Evolutionary conservation across 2,329 filamentous ascomycete species (phyloP).

Genomic region (Cladophialophora chaetospira): DNA sequence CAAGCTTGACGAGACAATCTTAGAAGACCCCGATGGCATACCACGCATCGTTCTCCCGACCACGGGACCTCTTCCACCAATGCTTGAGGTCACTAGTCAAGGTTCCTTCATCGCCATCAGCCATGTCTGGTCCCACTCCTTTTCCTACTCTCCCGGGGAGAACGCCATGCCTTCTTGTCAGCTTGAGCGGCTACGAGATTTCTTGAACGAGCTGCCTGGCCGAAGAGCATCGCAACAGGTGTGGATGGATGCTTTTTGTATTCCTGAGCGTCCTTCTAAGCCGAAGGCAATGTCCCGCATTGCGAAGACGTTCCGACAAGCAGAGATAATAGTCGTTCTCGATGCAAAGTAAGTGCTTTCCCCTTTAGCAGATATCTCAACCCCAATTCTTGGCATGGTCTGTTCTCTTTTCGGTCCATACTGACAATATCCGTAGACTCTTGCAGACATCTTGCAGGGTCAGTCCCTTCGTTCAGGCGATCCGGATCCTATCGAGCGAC

Average conservation of each 20-base stretch:
- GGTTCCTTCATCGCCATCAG: background rate
- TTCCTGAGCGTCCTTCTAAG: background rate
- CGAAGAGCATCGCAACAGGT: background rate
- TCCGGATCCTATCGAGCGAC: constrained; percentile 1
- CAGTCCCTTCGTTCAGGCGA: background rate
- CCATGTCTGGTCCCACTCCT: background rate
- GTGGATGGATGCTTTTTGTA: constrained; percentile 6
- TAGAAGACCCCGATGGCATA: background rate
- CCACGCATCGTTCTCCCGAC: background rate
- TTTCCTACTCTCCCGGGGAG: background rate
- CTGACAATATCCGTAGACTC: background rate
- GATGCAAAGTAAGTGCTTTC: background rate
- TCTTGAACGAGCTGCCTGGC: background rate
- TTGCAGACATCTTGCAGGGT: background rate
- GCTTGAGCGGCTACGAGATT: background rate
- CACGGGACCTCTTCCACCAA: background rate
- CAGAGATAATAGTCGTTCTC: constrained; percentile 1
- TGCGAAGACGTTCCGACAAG: background rate
- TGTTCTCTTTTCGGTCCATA: too few species aligned
- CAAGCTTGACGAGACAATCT: background rate
- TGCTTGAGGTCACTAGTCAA: background rate
- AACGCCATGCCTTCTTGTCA: constrained; percentile 4
- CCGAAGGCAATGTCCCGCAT: background rate
- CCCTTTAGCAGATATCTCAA: too few species aligned
- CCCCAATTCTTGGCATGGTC: too few species aligned